Evolutionary conservation across 257 asterid genomes (phyloP), one percentile per base, ranked within the genome.

Genomic region (Asclepias syriaca): DNA sequence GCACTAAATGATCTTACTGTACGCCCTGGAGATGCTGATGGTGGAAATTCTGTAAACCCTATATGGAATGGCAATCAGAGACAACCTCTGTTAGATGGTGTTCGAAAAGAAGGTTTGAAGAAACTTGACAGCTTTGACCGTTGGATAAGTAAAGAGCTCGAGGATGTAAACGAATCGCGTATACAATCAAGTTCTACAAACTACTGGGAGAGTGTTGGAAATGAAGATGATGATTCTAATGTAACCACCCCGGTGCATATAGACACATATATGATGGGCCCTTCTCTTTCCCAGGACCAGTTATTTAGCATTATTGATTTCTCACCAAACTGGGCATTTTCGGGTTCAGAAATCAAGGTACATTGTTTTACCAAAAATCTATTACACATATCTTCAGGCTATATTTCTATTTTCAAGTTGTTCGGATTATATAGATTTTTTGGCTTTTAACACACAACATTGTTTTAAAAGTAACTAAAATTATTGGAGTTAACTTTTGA

Each of bases 81-180:
- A 73, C 92, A 85, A 78, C 91, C 97, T 80, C 63, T 81, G 57
- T 80, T 91, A 79, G 88, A 85, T 77, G 95, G 94, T 19, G 76
- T 92, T 70, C 63, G 77, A 74, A 89, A 82, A 70, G 87, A 80
- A 75, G 88, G 95, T 75, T 83, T 94, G 81, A 85, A 80, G 85
- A 94, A 94, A 86, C 89, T 94, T 13, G 98, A 94, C 80, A 94
- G 98, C 86, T 94, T 94, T 81, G 98, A 91, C 79, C 92, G 96
- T 56, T 94, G 97, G 98, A 87, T 94, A 85, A 89, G 91, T 79
- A 91, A 82, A 85, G 98, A 94, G 81, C 96, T 94, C 19, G 98
- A 85, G 64, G 98, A 94, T 82, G 96, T 94, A 46, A 81, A 89
- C 66, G 96, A 89, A 81, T 74, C 95, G 53, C 82, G 81, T 71